Evolutionary conservation across 176 grass and related monocot genomes (phyloP).

Genomic region (Miscanthus lutarioriparius): DNA sequence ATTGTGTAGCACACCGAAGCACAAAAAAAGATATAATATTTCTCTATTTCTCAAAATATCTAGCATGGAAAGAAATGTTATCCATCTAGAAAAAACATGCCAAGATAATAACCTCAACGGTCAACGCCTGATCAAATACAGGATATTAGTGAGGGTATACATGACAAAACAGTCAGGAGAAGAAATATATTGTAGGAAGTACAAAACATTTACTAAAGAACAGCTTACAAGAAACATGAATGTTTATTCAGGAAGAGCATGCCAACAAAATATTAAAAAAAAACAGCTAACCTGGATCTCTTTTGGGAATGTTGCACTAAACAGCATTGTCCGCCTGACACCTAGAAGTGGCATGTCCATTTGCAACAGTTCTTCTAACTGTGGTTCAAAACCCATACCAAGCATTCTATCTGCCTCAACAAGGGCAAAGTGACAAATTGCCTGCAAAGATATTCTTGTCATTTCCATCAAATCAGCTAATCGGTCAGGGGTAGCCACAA

Average conservation of each 20-base stretch:
- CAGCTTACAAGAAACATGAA: background rate
- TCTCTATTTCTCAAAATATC: too few species aligned
- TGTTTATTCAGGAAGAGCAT: background rate
- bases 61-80: too few species aligned
- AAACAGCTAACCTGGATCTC: conserved; percentile 84
- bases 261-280: background rate
- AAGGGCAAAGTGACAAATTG: too few species aligned
- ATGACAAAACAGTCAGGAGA: background rate
- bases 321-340: conserved; percentile 80
- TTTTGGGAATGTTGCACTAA: conserved; percentile 88
- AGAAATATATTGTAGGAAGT: background rate
- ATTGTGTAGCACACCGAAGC: too few species aligned
- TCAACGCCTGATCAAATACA: background rate
- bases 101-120: background rate
- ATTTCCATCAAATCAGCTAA: too few species aligned
- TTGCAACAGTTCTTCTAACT: conserved; percentile 94
- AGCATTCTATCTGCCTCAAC: too few species aligned
- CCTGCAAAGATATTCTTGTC: too few species aligned
- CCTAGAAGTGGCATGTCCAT: conserved; percentile 83
- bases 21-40: too few species aligned
- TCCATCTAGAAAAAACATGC: too few species aligned
- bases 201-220: background rate
- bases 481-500: too few species aligned
- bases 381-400: conserved; percentile 86
- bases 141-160: background rate